Evolutionary conservation across 1,139 yeast genomes (phyloP), one percentile per base, ranked within the genome.

Genomic region (Sugiyamaella castrensis): DNA sequence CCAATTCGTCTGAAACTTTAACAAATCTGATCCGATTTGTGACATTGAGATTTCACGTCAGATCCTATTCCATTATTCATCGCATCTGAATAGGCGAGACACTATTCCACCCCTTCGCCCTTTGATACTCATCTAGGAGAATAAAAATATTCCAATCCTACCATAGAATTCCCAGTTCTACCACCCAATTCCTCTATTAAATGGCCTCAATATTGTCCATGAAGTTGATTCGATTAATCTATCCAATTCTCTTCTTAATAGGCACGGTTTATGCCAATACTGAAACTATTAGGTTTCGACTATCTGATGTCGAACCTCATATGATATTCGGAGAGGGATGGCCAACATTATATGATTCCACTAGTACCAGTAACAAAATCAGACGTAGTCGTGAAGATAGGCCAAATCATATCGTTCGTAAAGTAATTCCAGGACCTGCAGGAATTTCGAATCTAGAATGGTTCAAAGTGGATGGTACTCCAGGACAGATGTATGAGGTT

Each of bases 401-500:
- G 24, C 37, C 47, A 10, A 6, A 19, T 11, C 41, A 43, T 24
- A 10, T 29, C n/a, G 26, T 43, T 5, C 37, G 42, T 1, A 30
- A 31, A 15, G 37, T 43, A 10, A 10, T 9, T 27, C 47, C 47
- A 9, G 31, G 26, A 9, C 27, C 36, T 8, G 34, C 24, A 8
- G 42, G 42, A n/a, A 24, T 37, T 8, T 36, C 42, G 11, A 37
- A 37, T 11, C 11, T 37, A 15, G 47, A 43, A 37, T 43, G 42
- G 47, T 37, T 31, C 29, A 37, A 24, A 26, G 29, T 52, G 24
- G 44, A 37, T 8, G 52, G 47, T 19, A 41, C 38, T 3, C 48
- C 46, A 9, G 63, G 54, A 13, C 48, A 59, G 16, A 46, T 32
- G 48, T 68, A 67, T 51, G 63, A 66, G 37, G 64, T 58, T 12